Evolutionary conservation across 2,329 filamentous ascomycete species (phyloP), one percentile per base, ranked within the genome.

Genomic region (Fusarium agapanthi): DNA sequence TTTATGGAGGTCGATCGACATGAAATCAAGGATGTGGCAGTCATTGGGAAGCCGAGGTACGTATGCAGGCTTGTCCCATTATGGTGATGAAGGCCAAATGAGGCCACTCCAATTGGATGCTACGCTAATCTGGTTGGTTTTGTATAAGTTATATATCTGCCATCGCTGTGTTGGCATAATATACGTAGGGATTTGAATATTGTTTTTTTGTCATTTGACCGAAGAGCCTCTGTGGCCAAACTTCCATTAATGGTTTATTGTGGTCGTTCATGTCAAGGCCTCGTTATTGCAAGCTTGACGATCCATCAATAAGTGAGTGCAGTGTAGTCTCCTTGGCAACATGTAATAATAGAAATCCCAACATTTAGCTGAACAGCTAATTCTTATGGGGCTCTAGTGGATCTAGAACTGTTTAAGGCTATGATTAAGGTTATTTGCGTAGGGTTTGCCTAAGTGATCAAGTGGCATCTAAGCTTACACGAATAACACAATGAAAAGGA

Each of bases 11-110:
- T 56, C 48, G 65, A 64, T 66, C 51, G 35, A 48, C 45, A 54
- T 60, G 40, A 43, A 26, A 50, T 56, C 61, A 57, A 65, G 69
- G 58, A 62, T 62, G 61, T 28, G 54, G 44, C 47, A 54, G 38
- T 43, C 28, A 34, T 58, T 54, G 38, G 54, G 47, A 72, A 67
- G 71, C 70, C 70, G 70, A 73, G 70, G 70, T 58, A 63, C 50
- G 34, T 54, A 61, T 41, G 47, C 26, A 40, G 40, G 58, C 47
- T 59, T 58, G 64, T 56, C 62, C 51, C 44, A 55, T 55, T 69
- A 32, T 20, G 48, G 43, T 45, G 24, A 56, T 28, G 45, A 58
- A 65, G 53, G 30, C 40, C 40, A 65, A 58, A 59, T 58, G 18
- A 58, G 45, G 47, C 24, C 26, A 45, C 35, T 47, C 57, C 54